Percentiles rank a stretch among this genome's conserved stretches.
phyloP scores from a whole-genome alignment of 495 filamentous ascomycete species.

The Trichodelitschia bisporula region DNA sequence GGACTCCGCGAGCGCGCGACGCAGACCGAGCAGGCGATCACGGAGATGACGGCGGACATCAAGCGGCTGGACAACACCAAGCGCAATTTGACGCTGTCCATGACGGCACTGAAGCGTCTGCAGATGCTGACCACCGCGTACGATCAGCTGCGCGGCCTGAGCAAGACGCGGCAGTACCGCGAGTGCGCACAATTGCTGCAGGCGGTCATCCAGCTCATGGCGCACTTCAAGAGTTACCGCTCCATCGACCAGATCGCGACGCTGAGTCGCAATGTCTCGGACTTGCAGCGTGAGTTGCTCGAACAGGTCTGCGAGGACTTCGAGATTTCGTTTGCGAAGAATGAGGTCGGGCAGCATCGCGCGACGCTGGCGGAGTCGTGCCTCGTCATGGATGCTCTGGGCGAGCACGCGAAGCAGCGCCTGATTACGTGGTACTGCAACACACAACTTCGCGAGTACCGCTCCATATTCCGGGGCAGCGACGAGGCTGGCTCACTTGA shows the following conservation, averaged over 20 bases:
- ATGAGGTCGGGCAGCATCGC: conserved; percentile 47
- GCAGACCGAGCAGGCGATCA: conserved; percentile 85
- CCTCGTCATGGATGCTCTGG: conserved; percentile 81
- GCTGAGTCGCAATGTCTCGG: conserved; percentile 75
- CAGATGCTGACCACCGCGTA: conserved; percentile 99
- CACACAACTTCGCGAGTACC: conserved; percentile 83
- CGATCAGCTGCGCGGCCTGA: conserved; percentile 71
- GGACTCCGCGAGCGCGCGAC: conserved; percentile 72
- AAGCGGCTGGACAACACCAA: conserved; percentile 94
- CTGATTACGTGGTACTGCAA: conserved; percentile 96
- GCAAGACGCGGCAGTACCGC: conserved; percentile 72
- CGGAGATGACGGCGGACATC: conserved; percentile 97
- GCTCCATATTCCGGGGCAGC: conserved; percentile 83
- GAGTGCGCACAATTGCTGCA: conserved; percentile 90
- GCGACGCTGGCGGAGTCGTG: conserved; percentile 65
- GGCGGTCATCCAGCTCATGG: conserved; percentile 93
- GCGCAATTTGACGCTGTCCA: conserved; percentile 82
- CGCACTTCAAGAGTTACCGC: conserved; percentile 93
- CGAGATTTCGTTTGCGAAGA: conserved; percentile 80
- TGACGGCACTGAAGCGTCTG: conserved; percentile 90
- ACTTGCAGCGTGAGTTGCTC: conserved; percentile 77
- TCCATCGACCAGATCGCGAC: conserved; percentile 96
- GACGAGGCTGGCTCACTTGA: conserved; percentile 84
- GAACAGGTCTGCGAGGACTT: conserved; percentile 98
- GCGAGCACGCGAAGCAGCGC: conserved; percentile 62